Percentiles rank a stretch among this genome's conserved stretches.
Evolutionary conservation across 1,139 yeast genomes (phyloP).

Genomic region (Candida labiduridarum): DNA sequence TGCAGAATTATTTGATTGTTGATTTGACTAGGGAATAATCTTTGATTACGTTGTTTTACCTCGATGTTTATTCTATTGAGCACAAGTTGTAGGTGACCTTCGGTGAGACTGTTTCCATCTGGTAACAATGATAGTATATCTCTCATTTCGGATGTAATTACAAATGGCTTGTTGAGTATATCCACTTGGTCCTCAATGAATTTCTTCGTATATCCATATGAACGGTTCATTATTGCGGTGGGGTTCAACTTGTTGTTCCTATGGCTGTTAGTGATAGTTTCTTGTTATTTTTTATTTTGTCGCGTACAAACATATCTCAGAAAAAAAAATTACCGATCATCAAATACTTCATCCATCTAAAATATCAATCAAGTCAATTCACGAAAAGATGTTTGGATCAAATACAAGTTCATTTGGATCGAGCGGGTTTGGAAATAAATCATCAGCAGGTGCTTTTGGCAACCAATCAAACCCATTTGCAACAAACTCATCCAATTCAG

Average conservation of each 20-base stretch:
- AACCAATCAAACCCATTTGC: constrained; percentile 14
- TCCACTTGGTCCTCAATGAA: constrained; percentile 34
- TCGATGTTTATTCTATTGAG: constrained; percentile 30
- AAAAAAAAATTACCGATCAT: background rate
- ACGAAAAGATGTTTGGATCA: background rate
- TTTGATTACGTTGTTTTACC: constrained; percentile 32
- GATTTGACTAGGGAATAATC: constrained; percentile 31
- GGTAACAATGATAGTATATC: constrained; percentile 12
- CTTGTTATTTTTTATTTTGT: background rate
- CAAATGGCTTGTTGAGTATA: constrained; percentile 27
- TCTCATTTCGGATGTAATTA: constrained; percentile 18
- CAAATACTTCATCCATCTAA: background rate
- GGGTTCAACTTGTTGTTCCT: too few relatives aligned
- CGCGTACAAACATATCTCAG: too few relatives aligned
- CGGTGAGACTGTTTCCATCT: constrained; percentile 15
- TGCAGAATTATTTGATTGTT: constrained; percentile 41
- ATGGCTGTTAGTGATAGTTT: background rate
- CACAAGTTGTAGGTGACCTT: constrained; percentile 25
- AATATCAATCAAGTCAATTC: background rate
- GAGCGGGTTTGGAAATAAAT: constrained; percentile 22
- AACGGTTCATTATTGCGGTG: constrained; percentile 15
- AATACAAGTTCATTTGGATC: constrained; percentile 14
- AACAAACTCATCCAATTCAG: constrained; percentile 11
- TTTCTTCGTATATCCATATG: constrained; percentile 31
- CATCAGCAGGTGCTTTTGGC: constrained; percentile 16